Base-by-base conservation (phyloP, 2,329 filamentous ascomycete genomes). In the Fusarium oxysporum region DNA sequence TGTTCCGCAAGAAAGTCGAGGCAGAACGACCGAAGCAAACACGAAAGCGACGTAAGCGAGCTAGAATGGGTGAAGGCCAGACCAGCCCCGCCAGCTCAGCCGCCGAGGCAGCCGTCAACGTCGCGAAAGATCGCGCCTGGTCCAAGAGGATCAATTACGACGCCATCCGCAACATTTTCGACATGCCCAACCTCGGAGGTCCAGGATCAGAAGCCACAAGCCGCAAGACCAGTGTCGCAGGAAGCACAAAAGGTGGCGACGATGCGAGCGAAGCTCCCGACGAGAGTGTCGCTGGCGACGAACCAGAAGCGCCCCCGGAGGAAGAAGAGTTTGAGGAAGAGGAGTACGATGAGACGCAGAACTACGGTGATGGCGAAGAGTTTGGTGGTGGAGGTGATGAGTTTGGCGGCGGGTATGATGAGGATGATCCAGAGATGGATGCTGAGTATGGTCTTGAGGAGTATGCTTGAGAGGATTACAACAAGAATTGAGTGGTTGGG, bases 131-230 rank as follows among this genome's bases (percentile, higher is more conserved):
- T 62, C 86, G 92, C 50, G 88, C 88, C 1, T 92, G 91, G 82
- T 93, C 91, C 70, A 92, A 91, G 81, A 91, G 93, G 78, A 92
- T 95, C 78, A 93, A 94, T 75, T 94, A 94, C 80, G 87, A 89
- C 60, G 88, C 87, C 41, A 88, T 92, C 70, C 83, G 86, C 48
- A 87, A 84, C 65, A 85, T 92, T 30, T 91, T 91, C 69, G 85
- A 87, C 74, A 80, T 83, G 73, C 80, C 82, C 28, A 82, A 84
- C 70, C 79, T 80, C 38, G 81, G 78, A 4, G 86, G 85, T 0
- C 84, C 86, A 1, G 87, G 87, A 1, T 88, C 87, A 30, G 85
- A 84, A 17, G 84, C 85, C 1, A 87, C 85, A 41, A 88, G 86
- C 63, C 83, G 83, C 56, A 84, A 79, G 78, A 84, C 79, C 25